These are phyloP conservation scores for Amylocarpus encephaloides DNA, from an alignment of 2,329 filamentous ascomycete species.

Conservation along the genomic window DNA sequence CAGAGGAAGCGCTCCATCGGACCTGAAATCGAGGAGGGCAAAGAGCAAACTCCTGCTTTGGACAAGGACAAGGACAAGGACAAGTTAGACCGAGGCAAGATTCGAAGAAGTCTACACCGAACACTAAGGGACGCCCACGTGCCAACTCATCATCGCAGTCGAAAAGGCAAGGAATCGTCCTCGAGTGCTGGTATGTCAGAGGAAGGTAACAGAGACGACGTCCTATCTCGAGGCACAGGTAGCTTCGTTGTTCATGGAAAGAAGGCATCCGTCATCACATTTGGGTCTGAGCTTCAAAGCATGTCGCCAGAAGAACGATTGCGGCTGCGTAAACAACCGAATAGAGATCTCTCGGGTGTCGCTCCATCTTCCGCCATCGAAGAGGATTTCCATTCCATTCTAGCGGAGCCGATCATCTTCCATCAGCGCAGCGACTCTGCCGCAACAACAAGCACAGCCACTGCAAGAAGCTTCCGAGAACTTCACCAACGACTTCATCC, in stretches of 20 bases:
- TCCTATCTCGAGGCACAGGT: slow-evolving; percentile 70
- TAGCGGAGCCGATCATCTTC: slow-evolving; percentile 38
- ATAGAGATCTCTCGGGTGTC: slow-evolving; percentile 34
- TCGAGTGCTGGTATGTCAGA: slow-evolving; percentile 47
- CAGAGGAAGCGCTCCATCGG: slow-evolving; percentile 35
- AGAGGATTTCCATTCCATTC: slow-evolving; percentile 49
- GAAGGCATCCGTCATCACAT: slow-evolving; percentile 95
- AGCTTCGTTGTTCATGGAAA: slow-evolving; percentile 97
- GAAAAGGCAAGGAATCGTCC: slow-evolving; percentile 68
- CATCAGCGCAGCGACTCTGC: slow-evolving; percentile 51
- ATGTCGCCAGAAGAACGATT: slow-evolving; percentile 69
- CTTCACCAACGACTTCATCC: slow-evolving; percentile 55
- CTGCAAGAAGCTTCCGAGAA: slow-evolving; percentile 58
- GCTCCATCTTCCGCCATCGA: slow-evolving; percentile 19
- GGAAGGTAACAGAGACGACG: slow-evolving; percentile 50
- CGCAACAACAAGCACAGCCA: slow-evolving; percentile 60
- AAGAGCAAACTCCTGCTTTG: slow-evolving; percentile 17
- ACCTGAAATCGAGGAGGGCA: slow-evolving; percentile 32
- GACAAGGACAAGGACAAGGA: slow-evolving; percentile 27
- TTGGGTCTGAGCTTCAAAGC: slow-evolving; percentile 82
- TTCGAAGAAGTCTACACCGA: slow-evolving; percentile 80
- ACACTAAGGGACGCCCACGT: slow-evolving; percentile 76
- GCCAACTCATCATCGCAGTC: slow-evolving; percentile 62
- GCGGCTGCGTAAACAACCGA: slow-evolving; percentile 51
- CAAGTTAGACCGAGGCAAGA: slow-evolving; percentile 39